A percentile compares a stretch with the other conserved stretches of the same genome.
phyloP scores from a whole-genome alignment of 768 basidiomycete genomes.

The Mycena galopus region DNA sequence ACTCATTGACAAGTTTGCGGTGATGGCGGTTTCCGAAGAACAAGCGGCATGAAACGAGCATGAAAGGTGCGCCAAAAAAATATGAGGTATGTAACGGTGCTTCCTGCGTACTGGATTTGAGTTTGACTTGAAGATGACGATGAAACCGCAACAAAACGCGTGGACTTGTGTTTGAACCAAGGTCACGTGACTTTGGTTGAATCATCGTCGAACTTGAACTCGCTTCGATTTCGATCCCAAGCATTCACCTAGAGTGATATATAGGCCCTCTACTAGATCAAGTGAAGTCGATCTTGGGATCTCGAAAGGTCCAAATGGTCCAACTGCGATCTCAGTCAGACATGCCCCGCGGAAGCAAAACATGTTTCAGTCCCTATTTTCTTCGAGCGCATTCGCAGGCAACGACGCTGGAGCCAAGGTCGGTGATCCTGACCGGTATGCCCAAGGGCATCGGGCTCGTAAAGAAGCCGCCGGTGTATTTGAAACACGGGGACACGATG shows the following conservation, averaged over 20 bases:
- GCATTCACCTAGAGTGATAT: too few relatives aligned
- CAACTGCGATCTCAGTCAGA: background rate
- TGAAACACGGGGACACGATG: conserved; percentile 82
- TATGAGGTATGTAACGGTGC: conserved; percentile 18
- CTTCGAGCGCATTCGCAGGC: conserved; percentile 72
- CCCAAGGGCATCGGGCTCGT: conserved; percentile 88
- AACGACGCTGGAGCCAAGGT: conserved; percentile 85
- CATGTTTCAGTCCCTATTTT: background rate
- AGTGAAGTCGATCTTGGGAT: background rate
- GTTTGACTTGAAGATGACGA: too few relatives aligned
- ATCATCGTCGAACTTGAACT: background rate
- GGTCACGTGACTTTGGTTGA: background rate
- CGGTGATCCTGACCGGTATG: conserved; percentile 86
- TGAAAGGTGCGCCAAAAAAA: conserved; percentile 26
- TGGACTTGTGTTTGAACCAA: background rate
- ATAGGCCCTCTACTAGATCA: background rate
- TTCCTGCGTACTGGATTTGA: background rate
- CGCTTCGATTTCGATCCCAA: too few relatives aligned
- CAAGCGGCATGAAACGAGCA: too few relatives aligned
- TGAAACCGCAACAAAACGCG: too few relatives aligned
- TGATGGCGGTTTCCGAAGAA: too few relatives aligned
- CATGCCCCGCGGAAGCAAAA: background rate
- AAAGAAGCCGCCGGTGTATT: conserved; percentile 74
- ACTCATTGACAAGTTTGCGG: conserved; percentile 39
- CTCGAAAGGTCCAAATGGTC: background rate